phyloP scores from a whole-genome alignment of 106 monocot species.

The Gastrodia elata region DNA sequence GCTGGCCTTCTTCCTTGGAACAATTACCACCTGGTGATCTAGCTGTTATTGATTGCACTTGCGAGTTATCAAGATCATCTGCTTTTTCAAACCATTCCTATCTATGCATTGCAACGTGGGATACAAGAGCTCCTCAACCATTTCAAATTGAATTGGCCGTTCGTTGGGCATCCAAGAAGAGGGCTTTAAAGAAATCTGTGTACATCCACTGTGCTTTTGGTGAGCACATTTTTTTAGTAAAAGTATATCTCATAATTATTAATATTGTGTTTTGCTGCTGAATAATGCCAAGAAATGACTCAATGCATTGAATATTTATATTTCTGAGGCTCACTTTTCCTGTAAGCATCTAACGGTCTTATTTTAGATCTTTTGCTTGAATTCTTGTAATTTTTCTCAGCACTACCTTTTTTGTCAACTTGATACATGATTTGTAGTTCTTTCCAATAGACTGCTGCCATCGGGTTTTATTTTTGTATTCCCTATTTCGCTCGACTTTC shows the following conservation, averaged over 20 bases:
- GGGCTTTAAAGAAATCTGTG: constrained; percentile 59
- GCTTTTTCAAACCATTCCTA: constrained; percentile 40
- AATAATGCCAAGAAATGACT: background rate
- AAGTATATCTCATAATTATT: background rate
- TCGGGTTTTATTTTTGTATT: too few species aligned
- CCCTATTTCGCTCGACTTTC: too few species aligned
- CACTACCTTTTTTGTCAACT: too few species aligned
- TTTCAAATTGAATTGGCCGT: constrained; percentile 76
- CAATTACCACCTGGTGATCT: constrained; percentile 70
- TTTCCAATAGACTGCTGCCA: too few species aligned
- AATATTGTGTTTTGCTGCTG: background rate
- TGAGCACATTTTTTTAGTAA: constrained; percentile 14
- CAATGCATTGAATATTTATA: background rate
- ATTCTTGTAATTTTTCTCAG: background rate
- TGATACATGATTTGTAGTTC: too few species aligned
- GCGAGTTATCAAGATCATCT: constrained; percentile 68
- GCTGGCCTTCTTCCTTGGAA: constrained; percentile 59
- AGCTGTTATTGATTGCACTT: constrained; percentile 94
- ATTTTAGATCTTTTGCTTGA: background rate
- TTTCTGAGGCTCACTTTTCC: background rate
- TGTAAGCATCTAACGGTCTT: background rate
- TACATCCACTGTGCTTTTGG: constrained; percentile 87
- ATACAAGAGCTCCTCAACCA: constrained; percentile 71
- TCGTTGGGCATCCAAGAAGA: constrained; percentile 67
- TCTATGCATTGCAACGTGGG: constrained; percentile 84